Evolutionary conservation across 2,329 filamentous ascomycete species (phyloP).

Genomic region (Neopestalotiopsis rosae): DNA sequence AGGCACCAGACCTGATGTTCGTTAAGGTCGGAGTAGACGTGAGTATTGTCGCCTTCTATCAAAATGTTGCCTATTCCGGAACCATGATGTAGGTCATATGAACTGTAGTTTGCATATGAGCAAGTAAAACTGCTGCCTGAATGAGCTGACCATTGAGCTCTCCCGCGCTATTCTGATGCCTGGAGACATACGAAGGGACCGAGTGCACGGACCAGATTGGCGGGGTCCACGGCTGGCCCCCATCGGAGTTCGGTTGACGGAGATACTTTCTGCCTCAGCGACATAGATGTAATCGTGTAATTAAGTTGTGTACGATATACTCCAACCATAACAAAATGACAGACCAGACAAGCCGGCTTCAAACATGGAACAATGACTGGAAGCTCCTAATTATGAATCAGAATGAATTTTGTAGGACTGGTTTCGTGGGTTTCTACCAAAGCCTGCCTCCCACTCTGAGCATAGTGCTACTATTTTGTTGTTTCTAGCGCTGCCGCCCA

Average conservation of each 20-base stretch:
- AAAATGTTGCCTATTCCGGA: slow-evolving; percentile 1
- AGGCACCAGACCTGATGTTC: neutral
- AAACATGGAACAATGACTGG: no score
- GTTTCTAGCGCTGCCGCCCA: no score
- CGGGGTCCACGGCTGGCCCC: neutral
- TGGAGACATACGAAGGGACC: neutral
- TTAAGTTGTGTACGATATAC: no score
- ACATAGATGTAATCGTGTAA: no score
- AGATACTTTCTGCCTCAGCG: neutral
- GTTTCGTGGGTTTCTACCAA: no score
- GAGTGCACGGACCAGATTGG: slow-evolving; percentile 2
- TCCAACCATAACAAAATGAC: no score
- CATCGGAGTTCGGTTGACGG: slow-evolving; percentile 1
- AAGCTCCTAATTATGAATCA: no score
- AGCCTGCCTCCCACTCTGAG: no score
- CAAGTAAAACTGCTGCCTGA: slow-evolving; percentile 4
- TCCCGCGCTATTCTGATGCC: slow-evolving; percentile 10
- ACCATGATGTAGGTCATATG: neutral
- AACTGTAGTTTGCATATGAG: neutral
- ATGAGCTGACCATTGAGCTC: neutral
- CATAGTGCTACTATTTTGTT: no score
- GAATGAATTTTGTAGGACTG: no score
- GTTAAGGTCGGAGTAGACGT: neutral
- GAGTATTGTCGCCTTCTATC: neutral
- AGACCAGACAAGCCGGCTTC: no score